These are phyloP conservation scores for Cryptococcus jaspeensis DNA, from an alignment of 1,284 basidiomycete genomes.

Conservation along the genomic window DNA sequence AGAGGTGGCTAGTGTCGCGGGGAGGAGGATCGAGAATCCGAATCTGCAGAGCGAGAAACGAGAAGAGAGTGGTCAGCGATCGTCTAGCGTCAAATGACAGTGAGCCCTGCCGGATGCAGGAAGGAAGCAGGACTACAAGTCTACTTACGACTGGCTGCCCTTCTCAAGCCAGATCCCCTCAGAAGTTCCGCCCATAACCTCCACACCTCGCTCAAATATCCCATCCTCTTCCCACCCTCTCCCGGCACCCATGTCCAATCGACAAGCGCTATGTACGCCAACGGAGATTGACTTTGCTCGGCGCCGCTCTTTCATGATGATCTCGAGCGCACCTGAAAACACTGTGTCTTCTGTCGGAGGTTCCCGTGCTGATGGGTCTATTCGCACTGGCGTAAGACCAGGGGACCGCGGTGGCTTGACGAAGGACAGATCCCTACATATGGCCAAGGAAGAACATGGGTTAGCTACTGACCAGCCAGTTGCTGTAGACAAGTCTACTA, in stretches of 20 bases:
- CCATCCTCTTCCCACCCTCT: slow-evolving; percentile 49
- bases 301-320: slow-evolving; percentile 46
- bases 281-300: slow-evolving; percentile 43
- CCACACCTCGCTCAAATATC: slow-evolving; percentile 45
- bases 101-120: no score
- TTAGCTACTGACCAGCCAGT: no score
- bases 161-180: slow-evolving; percentile 48
- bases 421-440: no score
- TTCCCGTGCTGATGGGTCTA: no score
- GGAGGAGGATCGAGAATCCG: slow-evolving; percentile 37
- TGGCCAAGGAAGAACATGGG: no score
- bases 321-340: slow-evolving; percentile 43
- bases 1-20: slow-evolving; percentile 37
- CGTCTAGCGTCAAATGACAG: slow-evolving; percentile 6
- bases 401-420: no score
- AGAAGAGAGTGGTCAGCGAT: no score
- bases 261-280: slow-evolving; percentile 39
- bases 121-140: no score
- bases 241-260: slow-evolving; percentile 31
- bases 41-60: slow-evolving; percentile 17
- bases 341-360: slow-evolving; percentile 47
- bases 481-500: no score
- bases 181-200: slow-evolving; percentile 30
- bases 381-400: no score
- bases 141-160: slow-evolving; percentile 31